Evolutionary conservation across 1,284 basidiomycete genomes (phyloP).

Genomic region (Rhodotorula sp.): DNA sequence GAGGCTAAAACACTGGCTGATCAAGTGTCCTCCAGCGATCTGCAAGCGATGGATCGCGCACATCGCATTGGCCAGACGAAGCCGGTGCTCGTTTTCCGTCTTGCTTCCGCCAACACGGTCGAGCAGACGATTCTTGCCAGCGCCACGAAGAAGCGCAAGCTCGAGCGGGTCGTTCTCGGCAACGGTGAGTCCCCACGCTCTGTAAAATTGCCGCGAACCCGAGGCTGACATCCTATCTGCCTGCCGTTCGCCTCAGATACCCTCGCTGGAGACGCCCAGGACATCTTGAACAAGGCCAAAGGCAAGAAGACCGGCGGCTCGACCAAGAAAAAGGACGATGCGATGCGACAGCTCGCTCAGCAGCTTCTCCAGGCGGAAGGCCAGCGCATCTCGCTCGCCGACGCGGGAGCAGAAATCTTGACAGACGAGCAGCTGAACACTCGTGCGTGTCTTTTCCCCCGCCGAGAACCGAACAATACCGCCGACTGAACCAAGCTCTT

Average conservation of each 20-base stretch:
- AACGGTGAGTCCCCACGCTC: slow-evolving; percentile 3
- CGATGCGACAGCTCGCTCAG: slow-evolving; percentile 10
- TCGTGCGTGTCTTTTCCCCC: slow-evolving; percentile 4
- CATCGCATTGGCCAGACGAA: slow-evolving; percentile 78
- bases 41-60: slow-evolving; percentile 92
- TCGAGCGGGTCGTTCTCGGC: slow-evolving; percentile 39
- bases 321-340: neutral
- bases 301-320: neutral
- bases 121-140: slow-evolving; percentile 33
- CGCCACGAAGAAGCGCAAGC: slow-evolving; percentile 36
- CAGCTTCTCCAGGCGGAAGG: slow-evolving; percentile 23
- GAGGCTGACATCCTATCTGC: too few species aligned
- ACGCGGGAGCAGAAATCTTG: slow-evolving; percentile 24
- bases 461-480: neutral
- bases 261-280: slow-evolving; percentile 16
- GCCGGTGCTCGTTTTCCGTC: slow-evolving; percentile 38
- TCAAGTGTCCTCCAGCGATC: slow-evolving; percentile 66
- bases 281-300: slow-evolving; percentile 21
- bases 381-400: slow-evolving; percentile 25
- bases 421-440: slow-evolving; percentile 28
- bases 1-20: neutral
- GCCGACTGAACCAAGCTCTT: too few species aligned
- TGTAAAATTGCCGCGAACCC: too few species aligned
- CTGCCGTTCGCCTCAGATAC: neutral
- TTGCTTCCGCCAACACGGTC: slow-evolving; percentile 34